Base-by-base conservation (phyloP, 2,329 filamentous ascomycete species). In the Trichophaea hybrida region DNA sequence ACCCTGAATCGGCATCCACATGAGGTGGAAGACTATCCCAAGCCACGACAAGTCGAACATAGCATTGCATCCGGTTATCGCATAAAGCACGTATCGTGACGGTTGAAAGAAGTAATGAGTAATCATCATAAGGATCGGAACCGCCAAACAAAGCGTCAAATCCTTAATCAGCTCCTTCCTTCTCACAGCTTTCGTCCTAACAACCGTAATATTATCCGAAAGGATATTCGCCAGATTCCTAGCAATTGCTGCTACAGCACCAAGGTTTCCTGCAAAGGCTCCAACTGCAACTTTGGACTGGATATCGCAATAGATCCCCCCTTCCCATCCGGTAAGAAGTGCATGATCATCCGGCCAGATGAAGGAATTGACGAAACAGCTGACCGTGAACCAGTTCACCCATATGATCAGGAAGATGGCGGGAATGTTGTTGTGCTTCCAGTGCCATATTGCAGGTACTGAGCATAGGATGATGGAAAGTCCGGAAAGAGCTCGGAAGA, bases 231-330 rank as follows among this genome's bases (percentile, higher is more conserved):
- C 80, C 13, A 86, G 75, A 51, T 75, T 77, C 52, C 80, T 75
- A 60, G 84, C 77, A 54, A 86, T 78, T 68, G 81, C 80, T 31
- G 75, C 71, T 6, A 81, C 68, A 5, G 76, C 74, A 6, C 78
- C 77, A 2, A 78, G 73, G 13, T 80, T 70, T 1, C 76, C 80
- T 0, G 80, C 74, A 15, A 74, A 74, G 6, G 75, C 72, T 2
- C 77, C 80, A 31, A 79, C 73, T 60, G 78, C 74, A 37, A 86
- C 67, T 62, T 82, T 81, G 57, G 77, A 74, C 65, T 85, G 76
- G 53, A 86, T 72, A 69, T 87, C 83, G 71, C 84, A 87, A 60
- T 83, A 77, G 1, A 76, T 77, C 4, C 69, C 68, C 4, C 84
- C 84, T 60, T 76, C 70, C 76, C 77, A 86, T 77, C 63, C 60